Evolutionary conservation across 768 basidiomycete genomes (phyloP).

Genomic region (Suillus lakei): DNA sequence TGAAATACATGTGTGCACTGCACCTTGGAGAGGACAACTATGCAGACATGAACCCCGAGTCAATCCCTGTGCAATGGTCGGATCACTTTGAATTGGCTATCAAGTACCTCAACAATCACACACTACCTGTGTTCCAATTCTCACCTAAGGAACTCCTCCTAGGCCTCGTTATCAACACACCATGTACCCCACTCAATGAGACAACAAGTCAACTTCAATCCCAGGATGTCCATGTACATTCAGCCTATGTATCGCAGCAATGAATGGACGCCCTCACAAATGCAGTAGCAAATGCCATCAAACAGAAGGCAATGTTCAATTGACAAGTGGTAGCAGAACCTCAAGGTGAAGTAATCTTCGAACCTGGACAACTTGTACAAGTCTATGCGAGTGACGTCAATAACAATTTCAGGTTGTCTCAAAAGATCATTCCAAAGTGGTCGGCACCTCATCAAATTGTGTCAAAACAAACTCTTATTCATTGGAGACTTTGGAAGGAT

Average conservation of each 20-base stretch:
- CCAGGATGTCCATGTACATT: slow-evolving; percentile 14
- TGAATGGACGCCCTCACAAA: slow-evolving; percentile 32
- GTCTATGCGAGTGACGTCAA: slow-evolving; percentile 30
- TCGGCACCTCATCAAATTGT: slow-evolving; percentile 30
- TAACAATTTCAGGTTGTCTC: slow-evolving; percentile 24
- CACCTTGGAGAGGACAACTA: slow-evolving; percentile 31
- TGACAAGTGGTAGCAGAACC: slow-evolving; percentile 15
- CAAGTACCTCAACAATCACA: too few relatives aligned
- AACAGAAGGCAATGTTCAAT: slow-evolving; percentile 35
- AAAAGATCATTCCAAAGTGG: slow-evolving; percentile 40
- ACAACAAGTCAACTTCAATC: background rate
- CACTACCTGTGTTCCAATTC: slow-evolving; percentile 11
- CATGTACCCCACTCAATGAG: slow-evolving; percentile 1
- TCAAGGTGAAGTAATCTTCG: slow-evolving; percentile 28
- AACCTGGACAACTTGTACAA: slow-evolving; percentile 36
- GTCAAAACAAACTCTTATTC: slow-evolving; percentile 25
- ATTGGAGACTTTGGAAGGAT: slow-evolving; percentile 25
- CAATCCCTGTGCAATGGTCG: slow-evolving; percentile 36
- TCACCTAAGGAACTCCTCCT: slow-evolving; percentile 16
- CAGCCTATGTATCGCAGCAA: slow-evolving; percentile 36
- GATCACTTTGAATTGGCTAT: slow-evolving; percentile 28
- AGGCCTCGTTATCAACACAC: slow-evolving; percentile 13
- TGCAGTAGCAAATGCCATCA: slow-evolving; percentile 22
- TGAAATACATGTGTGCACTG: slow-evolving; percentile 40
- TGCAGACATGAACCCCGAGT: slow-evolving; percentile 15